Evolutionary conservation across 257 asterid species (phyloP), one percentile per base, ranked within the genome.

Genomic region (Solanum pinnatisectum): DNA sequence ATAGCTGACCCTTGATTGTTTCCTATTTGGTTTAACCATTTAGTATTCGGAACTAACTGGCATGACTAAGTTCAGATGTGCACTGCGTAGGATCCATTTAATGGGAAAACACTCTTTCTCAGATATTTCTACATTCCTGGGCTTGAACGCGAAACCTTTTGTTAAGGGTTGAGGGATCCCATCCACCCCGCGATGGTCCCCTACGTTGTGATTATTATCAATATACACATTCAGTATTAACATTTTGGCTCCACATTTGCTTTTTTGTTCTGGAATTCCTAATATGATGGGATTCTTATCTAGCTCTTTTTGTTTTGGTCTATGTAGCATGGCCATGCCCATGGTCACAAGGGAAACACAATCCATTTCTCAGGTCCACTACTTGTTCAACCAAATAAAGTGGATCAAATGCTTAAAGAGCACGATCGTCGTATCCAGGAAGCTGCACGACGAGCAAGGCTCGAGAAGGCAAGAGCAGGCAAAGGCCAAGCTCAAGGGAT

Each of bases 371-470:
- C 99, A 0, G 98, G 99, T 83, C 97, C 99, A 33, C 74, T 96
- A 73, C 87, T 92, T 6, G 94, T 91, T 68, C 96, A 95, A 39
- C 87, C 96, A 32, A 93, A 91, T 88, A 94, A 94, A 87, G 93
- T 95, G 67, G 98, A 96, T 89, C 97, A 94, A 90, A 92, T 96
- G 92, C 97, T 96, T 60, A 95, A 93, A 90, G 99, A 96, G 86
- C 98, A 96, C 8, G 99, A 96, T 77, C 97, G 94, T 16, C 93
- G 95, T 86, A 93, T 96, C 87, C 96, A 94, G 89, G 97, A 95
- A 91, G 97, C 94, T 42, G 97, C 95, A 84, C 95, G 99, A 35
- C 92, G 96, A 39, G 37, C 93, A 68, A 94, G 97, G 95, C 84
- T 90, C 9, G 95, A 94, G 87, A 96, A 92, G 90, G 86, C 91